A percentile compares a stretch with the other conserved stretches of the same genome.
Evolutionary conservation across 1,139 yeast genomes (phyloP).

Genomic region (Lodderomyces metapsilosis): DNA sequence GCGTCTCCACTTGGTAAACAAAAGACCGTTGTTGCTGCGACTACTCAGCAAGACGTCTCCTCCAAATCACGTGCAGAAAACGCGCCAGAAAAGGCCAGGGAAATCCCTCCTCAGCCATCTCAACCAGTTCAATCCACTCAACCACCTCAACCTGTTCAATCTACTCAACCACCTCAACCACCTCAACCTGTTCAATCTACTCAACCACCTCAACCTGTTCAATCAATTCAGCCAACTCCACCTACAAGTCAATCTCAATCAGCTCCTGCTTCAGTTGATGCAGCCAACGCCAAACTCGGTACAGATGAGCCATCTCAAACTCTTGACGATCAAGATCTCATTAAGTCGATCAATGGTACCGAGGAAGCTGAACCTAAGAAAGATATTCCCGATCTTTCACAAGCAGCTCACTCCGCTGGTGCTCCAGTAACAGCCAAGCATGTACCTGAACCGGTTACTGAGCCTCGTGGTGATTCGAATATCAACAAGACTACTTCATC

Average conservation of each 20-base stretch:
- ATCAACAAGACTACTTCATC: neutral
- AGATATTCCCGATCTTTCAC: no score
- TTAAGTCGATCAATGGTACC: no score
- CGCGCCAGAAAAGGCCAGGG: neutral
- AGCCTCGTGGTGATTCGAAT: no score
- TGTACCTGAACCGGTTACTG: no score
- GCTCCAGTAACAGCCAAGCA: no score
- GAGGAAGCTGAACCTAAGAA: no score
- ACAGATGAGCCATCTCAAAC: no score
- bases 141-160: neutral
- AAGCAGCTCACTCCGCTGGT: no score
- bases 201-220: constrained; percentile 3
- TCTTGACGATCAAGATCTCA: no score
- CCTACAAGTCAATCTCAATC: no score
- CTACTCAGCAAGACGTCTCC: neutral
- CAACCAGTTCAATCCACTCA: neutral
- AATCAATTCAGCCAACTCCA: neutral
- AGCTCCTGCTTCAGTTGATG: no score
- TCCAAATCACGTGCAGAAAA: neutral
- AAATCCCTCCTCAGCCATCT: neutral
- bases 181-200: constrained; percentile 3
- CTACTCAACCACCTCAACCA: constrained; percentile 7
- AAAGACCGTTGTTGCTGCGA: neutral
- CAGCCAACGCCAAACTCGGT: no score
- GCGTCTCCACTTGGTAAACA: neutral